These are phyloP conservation scores for Escovopsis sp. DNA, from an alignment of 2,329 filamentous ascomycete species.

Conservation along the genomic window DNA sequence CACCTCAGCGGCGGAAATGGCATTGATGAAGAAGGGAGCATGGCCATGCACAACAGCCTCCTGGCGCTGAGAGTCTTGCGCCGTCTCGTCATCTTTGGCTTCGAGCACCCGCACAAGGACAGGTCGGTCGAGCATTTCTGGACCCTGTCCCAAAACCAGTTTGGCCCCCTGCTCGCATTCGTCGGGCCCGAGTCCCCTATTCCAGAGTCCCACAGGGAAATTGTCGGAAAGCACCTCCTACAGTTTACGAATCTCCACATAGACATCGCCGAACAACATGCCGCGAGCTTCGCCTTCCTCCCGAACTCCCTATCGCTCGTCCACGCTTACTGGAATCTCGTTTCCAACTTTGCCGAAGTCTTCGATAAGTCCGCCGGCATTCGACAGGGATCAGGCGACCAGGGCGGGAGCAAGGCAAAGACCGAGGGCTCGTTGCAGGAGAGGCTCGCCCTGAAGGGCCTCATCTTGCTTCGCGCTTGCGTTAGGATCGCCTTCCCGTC, in stretches of 20 bases:
- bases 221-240: conserved; percentile 73
- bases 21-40: conserved; percentile 42
- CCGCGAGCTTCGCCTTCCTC: conserved; percentile 69
- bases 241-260: conserved; percentile 88
- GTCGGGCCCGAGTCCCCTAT: conserved; percentile 41
- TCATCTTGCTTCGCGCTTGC: conserved; percentile 70
- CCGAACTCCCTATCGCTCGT: conserved; percentile 67
- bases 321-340: conserved; percentile 72
- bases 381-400: conserved; percentile 26
- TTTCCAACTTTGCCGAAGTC: conserved; percentile 60
- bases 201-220: conserved; percentile 37
- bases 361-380: conserved; percentile 50
- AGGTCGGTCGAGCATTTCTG: conserved; percentile 66
- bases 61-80: conserved; percentile 67
- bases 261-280: conserved; percentile 66
- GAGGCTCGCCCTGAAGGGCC: conserved; percentile 66
- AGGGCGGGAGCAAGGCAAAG: conserved; percentile 30
- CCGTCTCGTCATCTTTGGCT: conserved; percentile 65
- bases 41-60: conserved; percentile 63
- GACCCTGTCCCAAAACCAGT: conserved; percentile 61
- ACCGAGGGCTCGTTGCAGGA: conserved; percentile 54
- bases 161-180: conserved; percentile 58
- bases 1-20: conserved; percentile 43
- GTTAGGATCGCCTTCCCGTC: conserved; percentile 75
- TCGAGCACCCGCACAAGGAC: conserved; percentile 70